Evolutionary conservation across 352 stramenopile species (phyloP), one percentile per base, ranked within the genome.

Genomic region (Pythium dissimile): DNA sequence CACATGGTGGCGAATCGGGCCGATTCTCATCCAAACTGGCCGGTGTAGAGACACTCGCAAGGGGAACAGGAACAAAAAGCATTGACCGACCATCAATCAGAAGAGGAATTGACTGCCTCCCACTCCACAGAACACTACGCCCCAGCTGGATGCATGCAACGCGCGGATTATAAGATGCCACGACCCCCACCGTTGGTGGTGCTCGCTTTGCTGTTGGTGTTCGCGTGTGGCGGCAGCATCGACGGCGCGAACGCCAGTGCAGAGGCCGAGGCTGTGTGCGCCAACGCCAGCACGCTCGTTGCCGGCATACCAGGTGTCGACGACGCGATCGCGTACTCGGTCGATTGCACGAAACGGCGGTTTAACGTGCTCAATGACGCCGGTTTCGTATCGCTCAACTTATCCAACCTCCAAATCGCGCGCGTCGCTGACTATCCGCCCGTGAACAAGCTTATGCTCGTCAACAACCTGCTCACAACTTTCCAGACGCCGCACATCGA

Each of bases 331-430:
- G 77, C 79, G 24, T 90, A 84, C 62, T 71, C 83, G 58, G 48
- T 52, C 6, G 51, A 23, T 35, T 90, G 80, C 70, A 63, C 58
- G 24, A 42, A 66, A 28, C 73, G 73, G 31, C 58, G 26, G 8
- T 85, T 85, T 59, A 56, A 69, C 35, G 77, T 87, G 53, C 46
- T 69, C 20, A 44, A 57, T 18, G 68, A 61, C 20, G 61, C 59
- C 27, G 57, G 37, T 8, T 64, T 71, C n/a, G 56, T 65, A n/a
- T 76, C 59, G 34, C 66, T 89, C 23, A 89, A 89, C 64, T 50
- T 87, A n/a, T 88, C 77, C 34, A 77, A 84, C 31, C 60, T 87
- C 30, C 66, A 85, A 45, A 54, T 89, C n/a, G 48, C 54, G 13
- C 21, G 41, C 23, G 73, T 89, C 13, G 35, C 39, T 18, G 76